Evolutionary conservation across 169 alveolate species (phyloP), one percentile per base, ranked within the genome.

Genomic region (Cryptosporidium sp.): DNA sequence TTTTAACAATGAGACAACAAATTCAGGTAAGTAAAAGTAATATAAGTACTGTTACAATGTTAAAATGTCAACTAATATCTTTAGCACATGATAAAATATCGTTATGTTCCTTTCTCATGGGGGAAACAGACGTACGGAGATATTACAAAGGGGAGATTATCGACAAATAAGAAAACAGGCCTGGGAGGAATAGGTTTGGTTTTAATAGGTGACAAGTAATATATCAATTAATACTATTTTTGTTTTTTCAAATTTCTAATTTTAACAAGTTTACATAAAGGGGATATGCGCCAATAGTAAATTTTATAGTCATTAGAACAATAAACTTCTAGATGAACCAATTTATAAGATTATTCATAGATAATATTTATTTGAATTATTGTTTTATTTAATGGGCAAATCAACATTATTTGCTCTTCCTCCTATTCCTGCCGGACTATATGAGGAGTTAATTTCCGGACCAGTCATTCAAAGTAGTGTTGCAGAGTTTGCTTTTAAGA

Each of bases 1-100:
- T 94, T 3, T 86, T 95, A 31, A 95, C 98, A 18, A 96, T 96
- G 98, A 96, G 95, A 70, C 93, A 95, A 74, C 98, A 96, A 87
- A 91, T 96, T n/a, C 89, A 80, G 89, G 89, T 80, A 80, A 35
- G 86, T 52, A n/a, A 37, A 8, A 21, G 31, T 43, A n/a, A 29
- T 48, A 61, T 18, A 21, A 33, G 5, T 43, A 70, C 18, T 71
- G 14, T 71, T 48, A 3, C n/a, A 14, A 0, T 41, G 0, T n/a
- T 43, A 65, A 12, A n/a, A 33, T 21, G 51, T 0, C 12, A 14
- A 80, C 62, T 39, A 48, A 48, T 62, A 26, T 26, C 0, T 21
- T 23, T 52, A 86, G 86, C 92, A 69, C 21, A 93, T 93, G 95
- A 93, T 92, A 50, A 93, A 92, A 92, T 92, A 93, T 84, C 91